Conservation (phyloP, 352 stramenopile species). For the Phytopythium sindhum region DNA sequence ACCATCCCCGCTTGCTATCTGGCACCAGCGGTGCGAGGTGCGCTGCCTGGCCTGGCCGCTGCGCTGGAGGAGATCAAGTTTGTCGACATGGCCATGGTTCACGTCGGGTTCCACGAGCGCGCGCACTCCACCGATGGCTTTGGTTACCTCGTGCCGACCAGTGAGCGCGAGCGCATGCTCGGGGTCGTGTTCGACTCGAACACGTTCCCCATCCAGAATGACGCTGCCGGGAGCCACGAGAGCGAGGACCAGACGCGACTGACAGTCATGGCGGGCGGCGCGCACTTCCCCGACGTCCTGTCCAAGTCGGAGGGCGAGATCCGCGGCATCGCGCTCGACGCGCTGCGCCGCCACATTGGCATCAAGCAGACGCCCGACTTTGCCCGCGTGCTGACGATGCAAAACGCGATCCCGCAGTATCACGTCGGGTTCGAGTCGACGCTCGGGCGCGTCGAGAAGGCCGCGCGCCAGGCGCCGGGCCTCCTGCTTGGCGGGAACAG, state of each 20-base stretch:
- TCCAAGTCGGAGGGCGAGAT: constrained; percentile 42
- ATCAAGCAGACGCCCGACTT: constrained; percentile 59
- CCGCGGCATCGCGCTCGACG: constrained; percentile 59
- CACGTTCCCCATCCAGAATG: constrained; percentile 83
- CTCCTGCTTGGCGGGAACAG: constrained; percentile 78
- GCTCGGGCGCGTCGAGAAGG: constrained; percentile 53
- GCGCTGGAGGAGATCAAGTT: constrained; percentile 69
- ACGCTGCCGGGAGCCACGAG: background rate
- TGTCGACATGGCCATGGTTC: constrained; percentile 79
- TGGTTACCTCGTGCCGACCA: constrained; percentile 79
- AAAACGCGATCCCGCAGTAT: constrained; percentile 83
- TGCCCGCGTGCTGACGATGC: constrained; percentile 46
- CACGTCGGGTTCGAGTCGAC: constrained; percentile 73
- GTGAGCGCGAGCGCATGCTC: constrained; percentile 67
- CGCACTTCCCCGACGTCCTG: constrained; percentile 65
- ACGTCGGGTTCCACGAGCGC: constrained; percentile 63
- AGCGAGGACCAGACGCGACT: constrained; percentile 57
- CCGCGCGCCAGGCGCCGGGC: constrained; percentile 29
- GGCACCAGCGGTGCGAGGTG: constrained; percentile 33
- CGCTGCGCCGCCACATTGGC: constrained; percentile 64
- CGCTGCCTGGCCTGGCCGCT: constrained; percentile 41
- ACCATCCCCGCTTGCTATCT: constrained; percentile 69
- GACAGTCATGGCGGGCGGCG: constrained; percentile 83
- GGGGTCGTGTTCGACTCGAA: constrained; percentile 88
- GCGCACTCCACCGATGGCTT: constrained; percentile 74